Evolutionary conservation across 306 rosid genomes (phyloP), one percentile per base, ranked within the genome.

Genomic region (Gillenia trifoliata): DNA sequence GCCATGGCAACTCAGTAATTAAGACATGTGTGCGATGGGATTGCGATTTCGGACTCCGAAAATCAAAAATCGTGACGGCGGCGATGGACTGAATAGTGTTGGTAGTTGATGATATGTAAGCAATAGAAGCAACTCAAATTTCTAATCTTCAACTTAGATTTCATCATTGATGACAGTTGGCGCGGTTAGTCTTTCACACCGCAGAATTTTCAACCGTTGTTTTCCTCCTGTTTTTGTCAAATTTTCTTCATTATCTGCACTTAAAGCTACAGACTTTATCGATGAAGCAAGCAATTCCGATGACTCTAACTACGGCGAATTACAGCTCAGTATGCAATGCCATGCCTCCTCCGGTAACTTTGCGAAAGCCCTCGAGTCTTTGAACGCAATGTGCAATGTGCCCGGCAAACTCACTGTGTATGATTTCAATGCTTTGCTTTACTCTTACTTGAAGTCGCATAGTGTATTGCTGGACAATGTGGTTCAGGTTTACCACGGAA

Each of bases 371-470:
- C 60, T 80, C 19, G 77, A 80, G 3, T 68, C 83, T 50, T 74
- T 86, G 73, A 67, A 57, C 56, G 72, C 68, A 50, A 86, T 83
- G 89, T 64, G 69, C 64, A 67, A 63, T 45, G 33, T 75, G 40
- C 45, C 65, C 0, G 83, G 78, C 64, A 86, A 86, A 75, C 87
- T 85, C 11, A 71, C 79, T 15, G 85, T 83, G 20, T 80, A 80
- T 52, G 89, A 86, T 70, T 83, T 68, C 56, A 86, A 86, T 62
- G 77, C 83, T 78, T 64, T 78, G 78, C 75, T 83, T 54, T 11
- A 75, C 56, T 80, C 70, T 78, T 75, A 80, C 76, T 41, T 83
- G 54, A 78, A 60, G 63, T 83, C 85, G 26, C 78, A n/a, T 30
- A 83, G 65, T 75, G 82, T 49, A 15, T n/a, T 36, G 30, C 16